phyloP scores from a whole-genome alignment of 495 filamentous ascomycete genomes.

The Aspergillus coremiiformis region DNA sequence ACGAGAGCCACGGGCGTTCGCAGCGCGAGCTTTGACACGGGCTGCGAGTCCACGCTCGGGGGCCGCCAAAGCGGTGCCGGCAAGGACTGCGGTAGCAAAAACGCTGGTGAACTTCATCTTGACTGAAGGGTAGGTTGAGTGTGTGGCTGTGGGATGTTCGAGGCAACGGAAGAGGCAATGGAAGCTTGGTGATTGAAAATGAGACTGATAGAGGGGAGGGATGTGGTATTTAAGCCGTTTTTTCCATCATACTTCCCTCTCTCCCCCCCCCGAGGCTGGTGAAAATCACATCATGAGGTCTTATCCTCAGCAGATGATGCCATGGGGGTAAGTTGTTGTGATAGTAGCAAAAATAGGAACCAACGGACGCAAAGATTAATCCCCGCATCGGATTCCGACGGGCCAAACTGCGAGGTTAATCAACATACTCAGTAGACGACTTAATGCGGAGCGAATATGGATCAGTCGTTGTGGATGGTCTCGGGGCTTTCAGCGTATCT shows the following conservation, averaged over 20 bases:
- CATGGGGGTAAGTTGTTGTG: neutral
- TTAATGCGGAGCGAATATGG: neutral
- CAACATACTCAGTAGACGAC: neutral
- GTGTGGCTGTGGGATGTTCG: neutral
- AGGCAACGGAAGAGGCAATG: neutral
- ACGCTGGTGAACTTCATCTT: constrained; percentile 19
- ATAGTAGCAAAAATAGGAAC: neutral
- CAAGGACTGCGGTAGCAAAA: constrained; percentile 11
- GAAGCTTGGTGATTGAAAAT: neutral
- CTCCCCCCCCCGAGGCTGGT: too few species aligned
- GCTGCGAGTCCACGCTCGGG: constrained; percentile 19
- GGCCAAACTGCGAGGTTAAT: neutral
- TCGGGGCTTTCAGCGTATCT: too few species aligned
- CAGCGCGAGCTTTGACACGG: constrained; percentile 8
- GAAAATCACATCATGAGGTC: neutral
- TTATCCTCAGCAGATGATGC: neutral
- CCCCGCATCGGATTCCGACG: neutral
- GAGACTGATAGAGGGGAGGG: too few species aligned
- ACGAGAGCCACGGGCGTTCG: neutral
- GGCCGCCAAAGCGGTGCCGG: constrained; percentile 14
- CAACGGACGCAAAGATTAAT: too few species aligned
- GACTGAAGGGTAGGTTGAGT: neutral
- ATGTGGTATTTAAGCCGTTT: neutral
- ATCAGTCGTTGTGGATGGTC: too few species aligned
- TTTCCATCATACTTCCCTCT: neutral